Conservation (phyloP, 768 basidiomycete genomes). For the Cyclocybe cylindracea region DNA sequence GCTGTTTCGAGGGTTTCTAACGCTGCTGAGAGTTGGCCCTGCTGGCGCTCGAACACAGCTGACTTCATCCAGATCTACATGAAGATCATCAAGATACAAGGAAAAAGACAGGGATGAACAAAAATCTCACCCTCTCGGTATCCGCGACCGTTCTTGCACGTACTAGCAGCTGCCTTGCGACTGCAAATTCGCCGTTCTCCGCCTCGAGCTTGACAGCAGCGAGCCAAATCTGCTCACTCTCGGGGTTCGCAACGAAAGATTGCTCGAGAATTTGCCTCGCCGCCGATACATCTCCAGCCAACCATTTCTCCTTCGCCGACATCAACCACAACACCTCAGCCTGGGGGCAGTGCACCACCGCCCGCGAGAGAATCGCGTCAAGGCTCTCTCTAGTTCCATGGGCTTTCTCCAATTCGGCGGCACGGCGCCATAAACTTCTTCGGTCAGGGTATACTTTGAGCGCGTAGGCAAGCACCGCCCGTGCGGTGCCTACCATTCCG, state of each 20-base stretch:
- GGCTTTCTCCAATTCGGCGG: slow-evolving; percentile 90
- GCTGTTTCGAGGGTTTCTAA: slow-evolving; percentile 76
- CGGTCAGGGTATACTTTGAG: slow-evolving; percentile 89
- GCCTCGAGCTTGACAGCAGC: slow-evolving; percentile 97
- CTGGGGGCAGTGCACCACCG: slow-evolving; percentile 90
- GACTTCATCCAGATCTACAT: slow-evolving; percentile 98
- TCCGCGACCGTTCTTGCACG: slow-evolving; percentile 90
- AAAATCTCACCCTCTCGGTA: slow-evolving; percentile 75
- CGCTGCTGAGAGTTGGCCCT: slow-evolving; percentile 72
- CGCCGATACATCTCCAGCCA: slow-evolving; percentile 83
- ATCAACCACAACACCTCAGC: slow-evolving; percentile 98
- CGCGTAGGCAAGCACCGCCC: slow-evolving; percentile 90
- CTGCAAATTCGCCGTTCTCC: slow-evolving; percentile 88
- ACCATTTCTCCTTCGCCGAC: slow-evolving; percentile 98
- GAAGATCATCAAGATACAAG: slow-evolving; percentile 2
- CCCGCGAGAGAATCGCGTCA: slow-evolving; percentile 79
- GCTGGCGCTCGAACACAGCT: slow-evolving; percentile 91
- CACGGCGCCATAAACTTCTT: slow-evolving; percentile 83
- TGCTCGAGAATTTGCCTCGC: slow-evolving; percentile 86
- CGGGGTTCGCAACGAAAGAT: slow-evolving; percentile 93
- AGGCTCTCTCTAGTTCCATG: slow-evolving; percentile 80
- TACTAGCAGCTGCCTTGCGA: slow-evolving; percentile 83
- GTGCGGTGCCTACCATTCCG: slow-evolving; percentile 77
- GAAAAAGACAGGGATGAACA: not conserved
- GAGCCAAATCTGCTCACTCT: slow-evolving; percentile 97